Conservation (phyloP, 805 yeast species). For the Candida endomychidarum region DNA sequence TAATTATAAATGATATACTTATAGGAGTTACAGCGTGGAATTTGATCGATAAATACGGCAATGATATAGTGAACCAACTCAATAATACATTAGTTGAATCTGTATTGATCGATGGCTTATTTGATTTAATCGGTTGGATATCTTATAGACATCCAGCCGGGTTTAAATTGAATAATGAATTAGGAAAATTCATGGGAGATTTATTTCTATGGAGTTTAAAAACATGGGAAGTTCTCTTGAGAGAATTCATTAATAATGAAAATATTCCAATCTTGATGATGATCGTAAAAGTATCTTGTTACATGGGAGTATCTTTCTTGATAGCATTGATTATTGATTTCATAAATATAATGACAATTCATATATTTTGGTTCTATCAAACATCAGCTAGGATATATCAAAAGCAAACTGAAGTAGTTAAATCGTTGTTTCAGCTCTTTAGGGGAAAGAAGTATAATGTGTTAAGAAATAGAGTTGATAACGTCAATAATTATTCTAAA, state of each 20-base stretch:
- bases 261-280: not conserved
- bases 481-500: constrained; percentile 50
- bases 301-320: constrained; percentile 65
- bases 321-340: constrained; percentile 67
- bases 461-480: constrained; percentile 81
- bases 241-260: constrained; percentile 1
- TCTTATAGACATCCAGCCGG: constrained; percentile 88
- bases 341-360: constrained; percentile 61
- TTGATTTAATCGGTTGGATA: constrained; percentile 61
- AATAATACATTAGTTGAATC: constrained; percentile 32
- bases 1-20: constrained; percentile 76
- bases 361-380: constrained; percentile 72
- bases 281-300: constrained; percentile 23
- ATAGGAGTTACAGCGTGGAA: constrained; percentile 63
- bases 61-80: constrained; percentile 22
- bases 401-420: constrained; percentile 67
- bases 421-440: constrained; percentile 78
- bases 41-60: constrained; percentile 37
- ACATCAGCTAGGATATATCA: constrained; percentile 77
- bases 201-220: constrained; percentile 81
- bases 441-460: constrained; percentile 87
- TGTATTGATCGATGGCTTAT: constrained; percentile 46
- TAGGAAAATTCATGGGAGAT: constrained; percentile 84
- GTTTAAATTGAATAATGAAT: constrained; percentile 81
- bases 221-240: constrained; percentile 48